These are phyloP conservation scores for Podospora fimiseda DNA, from an alignment of 495 filamentous ascomycete species.

Conservation along the genomic window DNA sequence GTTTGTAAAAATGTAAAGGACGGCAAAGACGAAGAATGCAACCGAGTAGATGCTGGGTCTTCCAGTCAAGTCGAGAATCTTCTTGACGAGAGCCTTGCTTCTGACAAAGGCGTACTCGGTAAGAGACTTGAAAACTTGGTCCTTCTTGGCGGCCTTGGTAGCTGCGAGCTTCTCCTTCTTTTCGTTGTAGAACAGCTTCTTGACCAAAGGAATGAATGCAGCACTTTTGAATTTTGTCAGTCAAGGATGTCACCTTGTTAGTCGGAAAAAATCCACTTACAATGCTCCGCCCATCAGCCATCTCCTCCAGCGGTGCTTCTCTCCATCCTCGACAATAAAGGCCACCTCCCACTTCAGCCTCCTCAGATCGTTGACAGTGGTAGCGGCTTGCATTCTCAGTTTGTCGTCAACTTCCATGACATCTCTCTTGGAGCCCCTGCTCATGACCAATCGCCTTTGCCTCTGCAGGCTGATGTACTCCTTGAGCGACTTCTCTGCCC, in stretches of 20 bases:
- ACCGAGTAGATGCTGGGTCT: constrained; percentile 37
- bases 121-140: constrained; percentile 5
- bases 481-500: constrained; percentile 28
- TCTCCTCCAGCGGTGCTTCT: constrained; percentile 36
- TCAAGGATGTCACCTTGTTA: background rate
- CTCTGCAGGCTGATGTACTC: constrained; percentile 32
- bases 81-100: constrained; percentile 35
- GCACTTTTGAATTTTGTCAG: constrained; percentile 20
- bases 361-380: constrained; percentile 30
- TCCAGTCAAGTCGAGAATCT: constrained; percentile 32
- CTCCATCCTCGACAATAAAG: constrained; percentile 24
- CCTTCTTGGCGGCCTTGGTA: constrained; percentile 25
- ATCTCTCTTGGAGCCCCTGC: background rate
- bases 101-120: constrained; percentile 43
- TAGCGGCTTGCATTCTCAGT: constrained; percentile 28
- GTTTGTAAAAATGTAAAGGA: constrained; percentile 42
- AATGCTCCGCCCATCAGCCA: constrained; percentile 35
- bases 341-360: constrained; percentile 25
- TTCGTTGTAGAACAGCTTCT: constrained; percentile 33
- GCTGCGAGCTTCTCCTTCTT: constrained; percentile 20
- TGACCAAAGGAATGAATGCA: constrained; percentile 38
- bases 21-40: constrained; percentile 42
- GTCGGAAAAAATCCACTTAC: constrained; percentile 22
- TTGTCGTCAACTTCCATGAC: constrained; percentile 21
- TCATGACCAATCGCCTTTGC: constrained; percentile 7